These are phyloP conservation scores for Podosphaera fusca DNA, from an alignment of 2,329 filamentous ascomycete species.

Conservation along the genomic window DNA sequence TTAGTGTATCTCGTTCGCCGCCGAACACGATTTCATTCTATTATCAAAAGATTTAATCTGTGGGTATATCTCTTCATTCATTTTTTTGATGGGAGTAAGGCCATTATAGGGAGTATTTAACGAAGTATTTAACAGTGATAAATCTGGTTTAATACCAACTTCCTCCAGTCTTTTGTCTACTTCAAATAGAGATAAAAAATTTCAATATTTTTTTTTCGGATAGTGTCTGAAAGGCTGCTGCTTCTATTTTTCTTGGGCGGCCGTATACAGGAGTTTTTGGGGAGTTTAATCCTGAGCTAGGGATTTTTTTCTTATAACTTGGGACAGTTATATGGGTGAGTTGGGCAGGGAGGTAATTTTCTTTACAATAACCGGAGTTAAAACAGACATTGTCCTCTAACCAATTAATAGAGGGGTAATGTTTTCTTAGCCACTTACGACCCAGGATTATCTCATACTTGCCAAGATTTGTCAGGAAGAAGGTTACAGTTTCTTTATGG, in stretches of 20 bases:
- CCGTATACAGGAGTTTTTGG: background rate
- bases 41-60: background rate
- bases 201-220: background rate
- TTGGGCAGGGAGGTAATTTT: background rate
- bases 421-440: no score
- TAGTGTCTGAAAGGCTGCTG: background rate
- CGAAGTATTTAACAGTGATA: background rate
- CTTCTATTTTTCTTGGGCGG: background rate
- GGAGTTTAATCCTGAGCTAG: background rate
- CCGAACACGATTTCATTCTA: background rate
- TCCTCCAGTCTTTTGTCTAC: background rate
- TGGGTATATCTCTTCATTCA: background rate
- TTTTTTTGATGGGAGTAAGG: background rate
- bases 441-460: no score
- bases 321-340: no score
- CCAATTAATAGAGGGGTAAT: background rate
- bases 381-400: background rate
- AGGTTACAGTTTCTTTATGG: no score
- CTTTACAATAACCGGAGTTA: background rate
- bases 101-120: background rate
- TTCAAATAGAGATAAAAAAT: background rate
- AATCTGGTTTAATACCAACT: background rate
- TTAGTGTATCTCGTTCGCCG: background rate
- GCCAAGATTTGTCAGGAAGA: no score
- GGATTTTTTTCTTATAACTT: background rate